A percentile compares a stretch with the other conserved stretches of the same genome.
Conservation (phyloP, 73 alveolate genomes). For the Diophrys sp. region DNA sequence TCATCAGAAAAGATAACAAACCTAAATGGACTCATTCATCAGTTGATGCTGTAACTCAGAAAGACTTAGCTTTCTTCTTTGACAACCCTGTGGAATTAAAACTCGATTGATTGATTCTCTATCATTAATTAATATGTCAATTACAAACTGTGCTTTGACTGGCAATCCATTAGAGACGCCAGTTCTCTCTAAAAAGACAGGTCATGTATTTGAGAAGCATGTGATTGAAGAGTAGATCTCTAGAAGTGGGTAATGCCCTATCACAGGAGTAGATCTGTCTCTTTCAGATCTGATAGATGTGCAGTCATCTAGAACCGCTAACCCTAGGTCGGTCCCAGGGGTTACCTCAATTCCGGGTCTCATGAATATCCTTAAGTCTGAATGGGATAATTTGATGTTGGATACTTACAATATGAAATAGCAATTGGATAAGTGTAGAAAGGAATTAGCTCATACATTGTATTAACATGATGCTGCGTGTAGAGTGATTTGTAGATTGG, state of each 20-base stretch:
- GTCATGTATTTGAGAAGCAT: constrained; percentile 78
- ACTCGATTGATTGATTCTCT: not conserved
- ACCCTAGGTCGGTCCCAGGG: constrained; percentile 71
- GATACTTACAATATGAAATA: constrained; percentile 64
- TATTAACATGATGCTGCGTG: constrained; percentile 91
- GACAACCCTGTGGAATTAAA: constrained; percentile 31
- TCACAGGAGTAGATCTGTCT: constrained; percentile 69
- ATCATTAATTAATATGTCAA: constrained; percentile 31
- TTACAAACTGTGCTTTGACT: constrained; percentile 74
- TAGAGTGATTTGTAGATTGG: constrained; percentile 73
- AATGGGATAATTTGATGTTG: constrained; percentile 79
- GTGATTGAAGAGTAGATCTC: constrained; percentile 63
- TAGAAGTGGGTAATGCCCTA: constrained; percentile 79
- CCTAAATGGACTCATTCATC: constrained; percentile 79
- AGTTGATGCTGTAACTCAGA: constrained; percentile 65
- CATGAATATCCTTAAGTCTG: constrained; percentile 60
- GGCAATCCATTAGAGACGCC: constrained; percentile 74
- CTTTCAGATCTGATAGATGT: constrained; percentile 58
- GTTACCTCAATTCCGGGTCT: constrained; percentile 70
- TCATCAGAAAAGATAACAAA: constrained; percentile 80
- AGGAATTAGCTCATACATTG: constrained; percentile 78
- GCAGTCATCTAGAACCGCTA: constrained; percentile 33
- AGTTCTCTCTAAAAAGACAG: constrained; percentile 74
- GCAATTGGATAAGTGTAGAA: constrained; percentile 58
- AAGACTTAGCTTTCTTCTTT: constrained; percentile 68